Base-by-base conservation (phyloP, 306 rosid genomes). In the Sesbania bispinosa region DNA sequence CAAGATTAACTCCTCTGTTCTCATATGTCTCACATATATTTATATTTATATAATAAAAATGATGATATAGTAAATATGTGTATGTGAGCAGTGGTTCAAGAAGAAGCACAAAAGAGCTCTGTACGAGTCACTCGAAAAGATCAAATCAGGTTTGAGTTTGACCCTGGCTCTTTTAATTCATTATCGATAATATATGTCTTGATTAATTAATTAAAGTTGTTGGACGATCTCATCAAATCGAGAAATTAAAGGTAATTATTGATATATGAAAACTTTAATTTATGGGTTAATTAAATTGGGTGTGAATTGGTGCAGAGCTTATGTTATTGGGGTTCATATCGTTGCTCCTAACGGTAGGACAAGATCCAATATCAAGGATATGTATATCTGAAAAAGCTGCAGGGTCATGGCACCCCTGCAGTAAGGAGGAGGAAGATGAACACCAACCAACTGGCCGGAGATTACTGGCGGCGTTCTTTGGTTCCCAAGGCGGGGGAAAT, bases 311-410 rank as follows among this genome's bases (percentile, higher is more conserved):
- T 79, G 79, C 47, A 92, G 98, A 92, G 88, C 87, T 92, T 9
- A 92, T 92, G 98, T 67, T 92, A 54, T 19, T 92, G 81, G 98
- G 98, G 29, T 92, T 92, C 76, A 78, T 92, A 78, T 92, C 98
- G 27, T 74, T 92, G 86, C 87, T 92, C 19, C 85, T 92, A 23
- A 89, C 96, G n/a, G 92, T 92, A 3, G 96, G 89, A 79, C 86
- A 88, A 79, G 66, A 75, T 16, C 32, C 48, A 7, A 88, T 92
- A 54, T 85, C 98, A 7, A 81, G 68, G 4, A 85, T 88, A 16
- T 92, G 96, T 50, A 79, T 92, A 71, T 77, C 98, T 0, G 0
- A 80, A 78, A 61, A 77, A 8, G 66, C 75, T 18, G 98, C 89
- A 3, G 63, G 24, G 2, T 83, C 90, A 4, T 92, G 98, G 98